Conservation (phyloP, 2,329 filamentous ascomycete genomes). For the Huntiella moniliformis region DNA sequence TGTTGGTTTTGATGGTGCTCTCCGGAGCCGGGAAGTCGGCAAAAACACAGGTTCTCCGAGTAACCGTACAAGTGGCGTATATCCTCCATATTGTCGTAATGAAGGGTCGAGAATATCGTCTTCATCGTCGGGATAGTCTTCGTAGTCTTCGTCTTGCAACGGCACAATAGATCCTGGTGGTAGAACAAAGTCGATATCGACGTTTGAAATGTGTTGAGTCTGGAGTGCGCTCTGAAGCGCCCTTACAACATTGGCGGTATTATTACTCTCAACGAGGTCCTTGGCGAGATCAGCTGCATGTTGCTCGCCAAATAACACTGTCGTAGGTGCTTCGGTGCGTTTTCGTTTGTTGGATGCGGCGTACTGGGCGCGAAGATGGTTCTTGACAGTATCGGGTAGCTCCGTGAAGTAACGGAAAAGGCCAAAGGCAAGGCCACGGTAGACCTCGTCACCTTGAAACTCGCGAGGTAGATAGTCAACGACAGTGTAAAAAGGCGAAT, state of each 20-base stretch:
- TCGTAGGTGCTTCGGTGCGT: slow-evolving; percentile 39
- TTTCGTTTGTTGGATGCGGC: slow-evolving; percentile 27
- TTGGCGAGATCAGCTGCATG: slow-evolving; percentile 84
- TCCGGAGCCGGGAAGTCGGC: slow-evolving; percentile 65
- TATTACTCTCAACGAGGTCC: slow-evolving; percentile 66
- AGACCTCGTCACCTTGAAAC: slow-evolving; percentile 87
- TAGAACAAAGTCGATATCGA: slow-evolving; percentile 74
- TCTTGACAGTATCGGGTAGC: slow-evolving; percentile 58
- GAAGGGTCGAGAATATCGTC: slow-evolving; percentile 47
- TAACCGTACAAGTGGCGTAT: slow-evolving; percentile 55
- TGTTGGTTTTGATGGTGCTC: slow-evolving; percentile 73
- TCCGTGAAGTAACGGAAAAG: slow-evolving; percentile 89
- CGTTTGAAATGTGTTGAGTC: slow-evolving; percentile 64
- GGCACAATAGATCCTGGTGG: slow-evolving; percentile 60
- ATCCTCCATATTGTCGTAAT: slow-evolving; percentile 54
- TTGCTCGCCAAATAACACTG: slow-evolving; percentile 66
- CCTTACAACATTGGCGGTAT: slow-evolving; percentile 50
- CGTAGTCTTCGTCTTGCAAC: slow-evolving; percentile 37
- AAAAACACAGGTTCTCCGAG: slow-evolving; percentile 75
- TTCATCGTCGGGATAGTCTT: slow-evolving; percentile 41
- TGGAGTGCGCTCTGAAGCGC: slow-evolving; percentile 59
- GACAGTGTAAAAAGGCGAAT: slow-evolving; percentile 74
- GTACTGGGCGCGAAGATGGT: slow-evolving; percentile 42
- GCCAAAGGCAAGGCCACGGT: slow-evolving; percentile 76
- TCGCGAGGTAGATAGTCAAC: slow-evolving; percentile 82